These are phyloP conservation scores for Canna indica DNA, from an alignment of 176 grass and related monocot species.

Conservation along the genomic window DNA sequence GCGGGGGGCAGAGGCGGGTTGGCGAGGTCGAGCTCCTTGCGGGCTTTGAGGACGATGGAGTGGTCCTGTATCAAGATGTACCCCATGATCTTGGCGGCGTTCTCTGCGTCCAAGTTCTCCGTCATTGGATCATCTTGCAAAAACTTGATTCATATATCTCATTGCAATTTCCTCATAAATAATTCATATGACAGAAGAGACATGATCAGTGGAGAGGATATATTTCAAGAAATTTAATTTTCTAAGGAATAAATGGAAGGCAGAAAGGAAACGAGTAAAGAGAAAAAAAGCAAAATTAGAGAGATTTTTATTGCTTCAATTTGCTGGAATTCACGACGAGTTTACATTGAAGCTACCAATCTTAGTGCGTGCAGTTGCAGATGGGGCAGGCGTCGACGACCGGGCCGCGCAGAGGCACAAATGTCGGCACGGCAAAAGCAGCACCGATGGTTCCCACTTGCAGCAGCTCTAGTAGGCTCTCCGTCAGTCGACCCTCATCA, in stretches of 20 bases:
- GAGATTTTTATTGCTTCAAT: neutral
- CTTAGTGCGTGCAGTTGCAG: constrained; percentile 48
- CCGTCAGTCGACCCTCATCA: neutral
- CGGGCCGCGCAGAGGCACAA: constrained; percentile 48
- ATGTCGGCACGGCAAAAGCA: constrained; percentile 75
- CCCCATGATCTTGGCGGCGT: constrained; percentile 71
- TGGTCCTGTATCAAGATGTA: constrained; percentile 55
- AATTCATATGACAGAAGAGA: neutral
- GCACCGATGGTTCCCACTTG: constrained; percentile 30
- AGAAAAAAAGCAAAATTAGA: no score
- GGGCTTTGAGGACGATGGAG: constrained; percentile 40
- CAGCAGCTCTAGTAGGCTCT: constrained; percentile 34
- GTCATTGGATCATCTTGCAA: no score
- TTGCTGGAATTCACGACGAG: constrained; percentile 30
- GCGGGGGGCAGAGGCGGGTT: constrained; percentile 7
- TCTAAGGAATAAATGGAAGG: neutral
- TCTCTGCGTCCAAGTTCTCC: constrained; percentile 45
- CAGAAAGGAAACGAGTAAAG: neutral
- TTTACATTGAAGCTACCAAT: constrained; percentile 55
- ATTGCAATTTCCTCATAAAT: no score
- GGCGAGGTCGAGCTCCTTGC: constrained; percentile 32
- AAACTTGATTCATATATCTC: no score
- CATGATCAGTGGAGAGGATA: neutral
- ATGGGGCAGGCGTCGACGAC: constrained; percentile 38
- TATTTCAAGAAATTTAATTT: neutral